These are phyloP conservation scores for Talaromyces wortmannii DNA, from an alignment of 495 filamentous ascomycete species.

Conservation along the genomic window DNA sequence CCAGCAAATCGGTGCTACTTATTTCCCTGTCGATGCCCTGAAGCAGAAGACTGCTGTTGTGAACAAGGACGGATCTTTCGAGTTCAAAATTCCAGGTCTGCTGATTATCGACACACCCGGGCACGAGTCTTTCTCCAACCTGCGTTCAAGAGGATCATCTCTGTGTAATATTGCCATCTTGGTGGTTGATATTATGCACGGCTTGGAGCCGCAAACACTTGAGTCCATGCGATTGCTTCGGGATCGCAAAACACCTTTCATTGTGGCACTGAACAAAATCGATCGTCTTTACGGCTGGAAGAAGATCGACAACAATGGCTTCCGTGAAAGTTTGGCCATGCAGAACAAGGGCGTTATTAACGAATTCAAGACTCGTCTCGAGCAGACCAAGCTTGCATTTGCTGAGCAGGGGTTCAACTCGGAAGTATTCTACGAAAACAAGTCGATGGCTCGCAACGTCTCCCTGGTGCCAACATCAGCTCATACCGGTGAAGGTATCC, in stretches of 20 bases:
- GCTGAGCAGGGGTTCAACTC: slow-evolving; percentile 97
- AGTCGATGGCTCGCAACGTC: slow-evolving; percentile 87
- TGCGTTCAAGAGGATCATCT: slow-evolving; percentile 91
- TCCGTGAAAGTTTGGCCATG: slow-evolving; percentile 80
- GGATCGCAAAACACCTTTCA: slow-evolving; percentile 94
- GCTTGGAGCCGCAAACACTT: slow-evolving; percentile 93
- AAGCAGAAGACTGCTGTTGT: slow-evolving; percentile 86
- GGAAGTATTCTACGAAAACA: slow-evolving; percentile 95
- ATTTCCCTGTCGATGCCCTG: slow-evolving; percentile 95
- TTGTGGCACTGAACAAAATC: slow-evolving; percentile 99
- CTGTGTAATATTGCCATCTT: slow-evolving; percentile 99
- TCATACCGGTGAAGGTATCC: slow-evolving; percentile 96
- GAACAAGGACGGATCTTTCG: slow-evolving; percentile 82
- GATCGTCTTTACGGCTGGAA: slow-evolving; percentile 99
- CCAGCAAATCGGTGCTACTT: slow-evolving; percentile 99
- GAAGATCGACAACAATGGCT: slow-evolving; percentile 96
- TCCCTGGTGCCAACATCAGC: slow-evolving; percentile 96
- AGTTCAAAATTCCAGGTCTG: slow-evolving; percentile 97
- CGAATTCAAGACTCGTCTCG: slow-evolving; percentile 87
- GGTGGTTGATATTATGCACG: slow-evolving; percentile 99
- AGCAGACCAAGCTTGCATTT: slow-evolving; percentile 89
- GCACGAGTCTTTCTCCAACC: slow-evolving; percentile 99
- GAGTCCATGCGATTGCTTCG: slow-evolving; percentile 94
- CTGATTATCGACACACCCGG: slow-evolving; percentile 98
- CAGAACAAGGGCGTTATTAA: slow-evolving; percentile 93